Base-by-base conservation (phyloP, 2,329 filamentous ascomycete species). In the Aspergillus alliaceus region DNA sequence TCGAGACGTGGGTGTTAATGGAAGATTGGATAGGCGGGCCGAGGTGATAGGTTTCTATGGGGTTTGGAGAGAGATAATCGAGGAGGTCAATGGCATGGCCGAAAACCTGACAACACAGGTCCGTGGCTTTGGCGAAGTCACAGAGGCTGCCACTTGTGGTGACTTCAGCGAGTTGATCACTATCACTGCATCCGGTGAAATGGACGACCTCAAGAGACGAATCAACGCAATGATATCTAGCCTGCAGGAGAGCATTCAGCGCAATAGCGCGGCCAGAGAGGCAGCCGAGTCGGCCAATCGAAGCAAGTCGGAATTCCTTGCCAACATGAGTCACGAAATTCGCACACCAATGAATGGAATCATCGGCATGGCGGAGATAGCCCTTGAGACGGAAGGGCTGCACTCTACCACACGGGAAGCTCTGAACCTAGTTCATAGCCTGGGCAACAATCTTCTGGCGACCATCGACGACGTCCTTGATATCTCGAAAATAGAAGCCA, bases 221-320 rank as follows among this genome's bases (percentile, higher is more conserved):
- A 98, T 99, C 83, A 99, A 98, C 74, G 90, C 96, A 79, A 99
- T 99, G 93, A 92, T 98, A 52, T 95, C 90, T 72, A 96, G 96
- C 72, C 79, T 99, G 60, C 84, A 93, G 65, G 93, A 98, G 77
- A 96, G 90, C 82, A 97, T 99, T 65, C 93, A 98, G 74, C 87
- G 92, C 73, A 99, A 98, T 73, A 97, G 93, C 3, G 90, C 93
- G 64, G 93, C 95, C 56, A 90, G 93, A 75, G 93, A 98, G 76
- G 93, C 93, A 47, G 93, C 93, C 68, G 93, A 99, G 74, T 80
- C 97, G 72, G 93, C 93, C 61, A 98, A 97, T 80, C 93, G 96
- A 78, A 98, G 93, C 40, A 99, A 99, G 72, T 97, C 93, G 9
- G n/a, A n/a, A n/a, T n/a, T n/a, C n/a, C n/a, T n/a, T n/a, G n/a